Conservation (phyloP, 805 yeast genomes). For the Starmera pachycereana region DNA sequence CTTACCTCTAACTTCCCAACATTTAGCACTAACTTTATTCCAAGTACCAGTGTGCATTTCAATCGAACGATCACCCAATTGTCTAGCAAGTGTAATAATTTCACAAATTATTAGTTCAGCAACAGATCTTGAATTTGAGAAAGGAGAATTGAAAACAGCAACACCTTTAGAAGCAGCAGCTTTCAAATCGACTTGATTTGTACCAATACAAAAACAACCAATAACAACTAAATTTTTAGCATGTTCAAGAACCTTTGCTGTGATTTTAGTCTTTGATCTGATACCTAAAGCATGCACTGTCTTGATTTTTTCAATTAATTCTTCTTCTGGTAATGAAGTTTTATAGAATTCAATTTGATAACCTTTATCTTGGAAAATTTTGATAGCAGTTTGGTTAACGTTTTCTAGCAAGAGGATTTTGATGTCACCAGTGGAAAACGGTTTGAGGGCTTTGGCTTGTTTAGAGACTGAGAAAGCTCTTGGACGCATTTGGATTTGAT, state of each 20-base stretch:
- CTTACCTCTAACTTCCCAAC: constrained; percentile 99
- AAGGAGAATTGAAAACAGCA: constrained; percentile 97
- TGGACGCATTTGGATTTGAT: constrained; percentile 32
- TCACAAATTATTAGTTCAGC: constrained; percentile 97
- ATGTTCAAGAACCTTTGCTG: constrained; percentile 64
- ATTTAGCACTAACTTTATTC: constrained; percentile 90
- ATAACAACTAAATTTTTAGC: constrained; percentile 84
- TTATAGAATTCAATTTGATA: constrained; percentile 94
- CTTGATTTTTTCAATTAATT: constrained; percentile 84
- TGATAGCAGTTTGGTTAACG: constrained; percentile 86
- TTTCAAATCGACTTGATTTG: constrained; percentile 92
- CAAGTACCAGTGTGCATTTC: constrained; percentile 95
- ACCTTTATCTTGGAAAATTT: constrained; percentile 79
- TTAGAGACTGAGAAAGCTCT: constrained; percentile 31
- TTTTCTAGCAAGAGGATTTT: constrained; percentile 87
- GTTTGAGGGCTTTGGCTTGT: constrained; percentile 72
- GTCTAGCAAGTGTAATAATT: constrained; percentile 89
- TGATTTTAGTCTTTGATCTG: constrained; percentile 91
- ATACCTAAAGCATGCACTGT: constrained; percentile 97
- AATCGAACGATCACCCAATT: constrained; percentile 90
- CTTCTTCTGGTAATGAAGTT: constrained; percentile 83
- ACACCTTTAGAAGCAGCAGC: constrained; percentile 88
- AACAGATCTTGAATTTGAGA: constrained; percentile 96
- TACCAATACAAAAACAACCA: constrained; percentile 99
- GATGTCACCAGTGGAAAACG: constrained; percentile 91